Percentiles rank a stretch among this genome's conserved stretches.
These are phyloP conservation scores for Globisporangium rhizosaccharum DNA, from an alignment of 352 stramenopile genomes.

Conservation along the genomic window DNA sequence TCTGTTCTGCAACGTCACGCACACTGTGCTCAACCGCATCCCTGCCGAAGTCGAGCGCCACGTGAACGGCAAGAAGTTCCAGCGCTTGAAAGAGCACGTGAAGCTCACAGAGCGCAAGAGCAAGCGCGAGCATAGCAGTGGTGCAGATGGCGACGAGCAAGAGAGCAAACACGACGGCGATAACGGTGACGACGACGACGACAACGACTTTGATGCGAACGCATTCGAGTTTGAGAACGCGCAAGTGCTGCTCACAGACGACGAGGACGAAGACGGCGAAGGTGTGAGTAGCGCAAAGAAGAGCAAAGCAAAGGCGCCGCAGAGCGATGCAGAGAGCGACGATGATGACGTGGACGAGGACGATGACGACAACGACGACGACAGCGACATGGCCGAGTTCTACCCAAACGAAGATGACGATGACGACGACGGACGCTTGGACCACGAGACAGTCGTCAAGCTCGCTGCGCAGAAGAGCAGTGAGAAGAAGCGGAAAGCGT, in stretches of 20 bases:
- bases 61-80: constrained; percentile 85
- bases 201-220: constrained; percentile 67
- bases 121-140: constrained; percentile 13
- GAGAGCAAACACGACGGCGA: constrained; percentile 44
- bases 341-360: constrained; percentile 18
- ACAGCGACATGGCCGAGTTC: constrained; percentile 56
- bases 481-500: constrained; percentile 12
- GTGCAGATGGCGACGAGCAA: constrained; percentile 12
- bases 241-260: constrained; percentile 66
- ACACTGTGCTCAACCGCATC: constrained; percentile 85
- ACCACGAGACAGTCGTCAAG: constrained; percentile 15
- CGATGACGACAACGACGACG: constrained; percentile 18
- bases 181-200: constrained; percentile 28
- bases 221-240: constrained; percentile 80
- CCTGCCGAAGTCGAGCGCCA: constrained; percentile 86
- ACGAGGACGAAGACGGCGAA: constrained; percentile 53
- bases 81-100: constrained; percentile 72
- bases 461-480: not conserved
- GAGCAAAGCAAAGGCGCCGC: constrained; percentile 3
- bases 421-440: constrained; percentile 18
- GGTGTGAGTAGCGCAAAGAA: constrained; percentile 18
- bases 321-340: constrained; percentile 14
- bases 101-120: constrained; percentile 26
- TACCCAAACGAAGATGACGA: constrained; percentile 52
- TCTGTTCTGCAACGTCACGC: constrained; percentile 87